Conservation (phyloP, 2,329 filamentous ascomycete species). For the Nemania sp. region DNA sequence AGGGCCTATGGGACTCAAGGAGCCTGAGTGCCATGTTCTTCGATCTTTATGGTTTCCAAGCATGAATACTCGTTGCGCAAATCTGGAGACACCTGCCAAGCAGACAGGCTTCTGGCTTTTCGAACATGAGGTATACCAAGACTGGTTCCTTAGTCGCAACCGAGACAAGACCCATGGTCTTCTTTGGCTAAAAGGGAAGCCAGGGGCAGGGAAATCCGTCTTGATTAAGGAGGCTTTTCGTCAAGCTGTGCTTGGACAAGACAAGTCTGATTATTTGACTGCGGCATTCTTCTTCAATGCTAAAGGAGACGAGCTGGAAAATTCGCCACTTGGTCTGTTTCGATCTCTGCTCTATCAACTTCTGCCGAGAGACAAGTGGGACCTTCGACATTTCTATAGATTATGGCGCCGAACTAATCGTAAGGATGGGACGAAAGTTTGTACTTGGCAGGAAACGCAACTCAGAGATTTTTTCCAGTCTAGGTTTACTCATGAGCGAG, state of each 20-base stretch:
- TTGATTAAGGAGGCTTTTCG: conserved; percentile 3
- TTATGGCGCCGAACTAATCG: background rate
- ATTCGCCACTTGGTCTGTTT: background rate
- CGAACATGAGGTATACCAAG: background rate
- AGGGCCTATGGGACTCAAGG: background rate
- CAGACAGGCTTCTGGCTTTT: conserved; percentile 5
- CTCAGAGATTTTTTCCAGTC: background rate
- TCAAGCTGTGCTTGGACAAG: background rate
- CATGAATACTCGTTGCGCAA: background rate
- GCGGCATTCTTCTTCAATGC: conserved; percentile 4
- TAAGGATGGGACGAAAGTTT: background rate
- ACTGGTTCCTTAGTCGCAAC: background rate
- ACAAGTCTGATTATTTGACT: background rate
- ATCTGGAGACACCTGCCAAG: background rate
- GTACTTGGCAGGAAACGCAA: background rate
- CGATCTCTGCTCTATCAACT: conserved; percentile 1
- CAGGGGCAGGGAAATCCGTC: conserved; percentile 1
- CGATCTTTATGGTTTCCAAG: background rate
- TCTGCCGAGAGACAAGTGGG: background rate
- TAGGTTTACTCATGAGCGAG: background rate
- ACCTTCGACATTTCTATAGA: background rate
- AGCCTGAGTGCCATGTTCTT: background rate
- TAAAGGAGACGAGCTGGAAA: background rate
- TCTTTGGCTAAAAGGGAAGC: conserved; percentile 2
- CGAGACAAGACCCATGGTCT: background rate